Conservation (phyloP, 2,329 filamentous ascomycete genomes). For the Aspergillus tubingensis region DNA sequence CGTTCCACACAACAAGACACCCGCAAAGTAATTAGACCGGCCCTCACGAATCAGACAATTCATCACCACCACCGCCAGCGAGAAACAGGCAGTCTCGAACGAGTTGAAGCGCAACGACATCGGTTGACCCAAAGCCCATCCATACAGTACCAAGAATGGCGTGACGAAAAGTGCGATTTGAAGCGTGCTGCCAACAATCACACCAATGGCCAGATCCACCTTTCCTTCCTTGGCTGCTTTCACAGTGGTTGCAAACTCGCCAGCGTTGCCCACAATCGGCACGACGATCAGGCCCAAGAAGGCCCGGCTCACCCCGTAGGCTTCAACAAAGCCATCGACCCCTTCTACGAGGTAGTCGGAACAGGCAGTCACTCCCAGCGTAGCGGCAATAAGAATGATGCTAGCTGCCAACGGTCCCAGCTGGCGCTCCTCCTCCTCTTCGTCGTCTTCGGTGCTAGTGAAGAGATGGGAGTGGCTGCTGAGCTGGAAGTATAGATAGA, state of each 20-base stretch:
- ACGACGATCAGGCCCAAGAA: conserved; percentile 60
- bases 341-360: conserved; percentile 51
- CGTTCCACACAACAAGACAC: conserved; percentile 22
- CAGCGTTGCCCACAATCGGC: conserved; percentile 60
- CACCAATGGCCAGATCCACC: conserved; percentile 59
- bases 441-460: conserved; percentile 14
- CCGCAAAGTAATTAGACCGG: conserved; percentile 24
- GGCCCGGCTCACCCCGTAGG: conserved; percentile 55
- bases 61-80: conserved; percentile 24
- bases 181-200: conserved; percentile 56
- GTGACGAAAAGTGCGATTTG: conserved; percentile 60
- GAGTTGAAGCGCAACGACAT: conserved; percentile 40
- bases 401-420: conserved; percentile 18
- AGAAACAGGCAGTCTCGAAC: conserved; percentile 24
- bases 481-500: conserved; percentile 59
- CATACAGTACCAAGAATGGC: conserved; percentile 58
- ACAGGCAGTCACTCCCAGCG: conserved; percentile 22
- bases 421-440: conserved; percentile 17
- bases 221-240: conserved; percentile 59
- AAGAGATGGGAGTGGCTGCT: conserved; percentile 28
- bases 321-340: conserved; percentile 56
- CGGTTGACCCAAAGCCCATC: conserved; percentile 55
- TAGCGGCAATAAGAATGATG: conserved; percentile 21
- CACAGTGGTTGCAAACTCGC: conserved; percentile 58
- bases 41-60: conserved; percentile 25